Base-by-base conservation (phyloP, 306 rosid species). In the Begonia peltatifolia region DNA sequence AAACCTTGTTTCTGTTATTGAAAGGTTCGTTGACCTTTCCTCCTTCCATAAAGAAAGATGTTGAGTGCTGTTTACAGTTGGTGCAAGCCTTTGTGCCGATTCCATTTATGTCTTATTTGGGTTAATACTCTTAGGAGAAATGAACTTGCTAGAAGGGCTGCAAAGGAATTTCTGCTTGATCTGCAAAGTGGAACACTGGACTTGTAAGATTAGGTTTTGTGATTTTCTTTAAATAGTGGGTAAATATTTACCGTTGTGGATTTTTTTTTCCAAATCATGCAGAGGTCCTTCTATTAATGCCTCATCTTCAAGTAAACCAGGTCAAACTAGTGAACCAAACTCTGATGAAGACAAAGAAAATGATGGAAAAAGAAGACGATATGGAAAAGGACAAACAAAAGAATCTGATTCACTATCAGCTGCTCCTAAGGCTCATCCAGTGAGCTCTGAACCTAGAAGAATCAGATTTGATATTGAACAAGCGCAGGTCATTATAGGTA, bases 131-230 rank as follows among this genome's bases (percentile, higher is more conserved):
- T n/a, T 74, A 90, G 99, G 99, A 92, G 96, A 83, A 92, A 86
- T 50, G 99, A 83, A 68, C 76, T 61, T 71, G 94, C 96, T 57
- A 83, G 77, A 53, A 81, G 68, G 71, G 65, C 67, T 57, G 95
- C 99, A 7, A 92, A 86, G 74, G 88, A 79, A 17, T 81, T 86
- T 65, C 58, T 79, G 75, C 94, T 92, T 68, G 96, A 92, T 67
- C 71, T 92, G 70, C 96, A 86, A 67, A 92, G 84, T 71, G 99
- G 99, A 64, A 70, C 79, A 14, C 63, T 83, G 67, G 93, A 83
- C 47, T 66, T 79, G 99, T 92, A 81, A 59, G 87, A 71, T 66
- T 50, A 55, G n/a, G 9, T 44, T 60, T 68, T 23, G 38, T 30
- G 8, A 1, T 30, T 30, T 0, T 5, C 6, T 30, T 30, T 7